Base-by-base conservation (phyloP, 2,329 filamentous ascomycete species). In the Beauveria bassiana region DNA sequence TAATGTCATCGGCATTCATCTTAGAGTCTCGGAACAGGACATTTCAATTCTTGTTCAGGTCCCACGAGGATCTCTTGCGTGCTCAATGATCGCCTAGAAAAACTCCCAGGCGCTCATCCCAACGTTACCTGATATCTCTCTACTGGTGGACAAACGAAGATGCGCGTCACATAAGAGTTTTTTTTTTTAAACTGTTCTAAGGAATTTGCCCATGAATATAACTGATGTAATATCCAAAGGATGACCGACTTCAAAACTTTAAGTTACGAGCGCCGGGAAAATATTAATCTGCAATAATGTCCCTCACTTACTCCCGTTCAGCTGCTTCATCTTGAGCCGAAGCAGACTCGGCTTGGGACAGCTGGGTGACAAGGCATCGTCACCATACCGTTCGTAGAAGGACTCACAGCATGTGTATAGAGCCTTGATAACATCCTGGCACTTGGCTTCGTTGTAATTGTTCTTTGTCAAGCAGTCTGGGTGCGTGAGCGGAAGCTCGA, bases 11-110 rank as follows among this genome's bases (percentile, higher is more conserved):
- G 86, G 88, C 91, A 88, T 89, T 88, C 86, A 90, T 90, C 90
- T 93, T 98, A 98, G 95, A 99, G 95, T 99, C 95, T 96, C 93
- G 93, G 89, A 89, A 86, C 86, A 90, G 86, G 89, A 86, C 76
- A 73, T 73, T 69, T 93, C 90, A 91, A 84, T 98, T 85, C 89
- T 91, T 92, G 86, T 90, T 91, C 90, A 96, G 91, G 85, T 88
- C 84, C 86, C 81, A 76, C 75, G 81, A 78, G 84, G 88, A 81
- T 83, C 90, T 93, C 89, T 80, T 80, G 90, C 93, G 93, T 91
- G 95, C 95, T 99, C 92, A 85, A 93, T 87, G 91, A 92, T 90
- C 82, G 90, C 89, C 93, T 89, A 91, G 96, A 90, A 89, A 74
- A 80, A 85, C 80, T 40, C 46, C 77, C 79, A 71, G 79, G 81